These are phyloP conservation scores for Ilex asprella DNA, from an alignment of 257 asterid genomes.

Conservation along the genomic window DNA sequence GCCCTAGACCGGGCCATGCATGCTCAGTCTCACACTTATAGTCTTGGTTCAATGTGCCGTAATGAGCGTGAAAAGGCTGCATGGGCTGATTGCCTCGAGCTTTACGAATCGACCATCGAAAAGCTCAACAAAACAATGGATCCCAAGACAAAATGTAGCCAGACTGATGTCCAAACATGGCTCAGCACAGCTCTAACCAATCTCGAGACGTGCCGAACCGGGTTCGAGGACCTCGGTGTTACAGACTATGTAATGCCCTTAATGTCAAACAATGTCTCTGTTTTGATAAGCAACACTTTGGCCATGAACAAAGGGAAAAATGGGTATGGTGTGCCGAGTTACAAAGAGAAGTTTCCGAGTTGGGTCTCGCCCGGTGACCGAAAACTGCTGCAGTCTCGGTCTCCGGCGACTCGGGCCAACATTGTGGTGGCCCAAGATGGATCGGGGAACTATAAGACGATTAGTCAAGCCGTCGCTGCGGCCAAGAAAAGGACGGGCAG, in stretches of 20 bases:
- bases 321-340: constrained; percentile 7
- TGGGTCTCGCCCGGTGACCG: constrained; percentile 68
- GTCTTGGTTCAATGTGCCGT: constrained; percentile 54
- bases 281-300: constrained; percentile 55
- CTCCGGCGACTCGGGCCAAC: constrained; percentile 10
- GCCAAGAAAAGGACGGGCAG: constrained; percentile 36
- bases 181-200: constrained; percentile 73
- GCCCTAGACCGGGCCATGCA: constrained; percentile 62
- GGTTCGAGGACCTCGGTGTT: constrained; percentile 55
- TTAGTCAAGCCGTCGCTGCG: constrained; percentile 46
- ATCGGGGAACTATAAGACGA: constrained; percentile 50
- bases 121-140: constrained; percentile 33
- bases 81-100: constrained; percentile 76
- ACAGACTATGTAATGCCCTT: constrained; percentile 29
- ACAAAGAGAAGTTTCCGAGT: constrained; percentile 41
- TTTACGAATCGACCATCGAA: constrained; percentile 38
- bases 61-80: constrained; percentile 54
- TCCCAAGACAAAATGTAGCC: constrained; percentile 28
- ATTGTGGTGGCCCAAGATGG: constrained; percentile 24
- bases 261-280: constrained; percentile 48
- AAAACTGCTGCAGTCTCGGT: constrained; percentile 38
- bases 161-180: constrained; percentile 66
- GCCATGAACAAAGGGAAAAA: constrained; percentile 33
- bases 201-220: constrained; percentile 54
- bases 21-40: constrained; percentile 24